Base-by-base conservation (phyloP, 495 filamentous ascomycete genomes). In the Penicillium odoratum region DNA sequence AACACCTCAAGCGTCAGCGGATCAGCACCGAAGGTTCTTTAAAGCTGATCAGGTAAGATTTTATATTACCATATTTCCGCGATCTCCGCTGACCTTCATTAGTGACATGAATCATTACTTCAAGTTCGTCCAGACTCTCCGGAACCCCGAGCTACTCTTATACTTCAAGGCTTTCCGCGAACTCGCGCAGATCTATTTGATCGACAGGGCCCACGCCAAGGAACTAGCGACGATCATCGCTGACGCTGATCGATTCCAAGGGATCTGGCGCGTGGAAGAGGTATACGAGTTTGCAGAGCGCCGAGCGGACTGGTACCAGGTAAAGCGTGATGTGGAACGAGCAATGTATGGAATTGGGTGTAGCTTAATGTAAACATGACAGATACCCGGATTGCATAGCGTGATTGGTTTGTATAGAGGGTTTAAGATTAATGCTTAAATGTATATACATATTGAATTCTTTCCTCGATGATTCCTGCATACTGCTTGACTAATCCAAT, bases 271-370 rank as follows among this genome's bases (percentile, higher is more conserved):
- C 46, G 90, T 92, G 26, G 94, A 99, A 67, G 95, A 99, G 73
- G 94, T 98, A 1, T 96, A 94, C 67, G 95, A 97, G 76, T 99
- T 94, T 75, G 95, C 93, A 11, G 91, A 96, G 70, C 77, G 95
- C 57, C 78, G 95, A 56, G 92, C 92, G 60, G 95, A 99, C 72
- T 99, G 95, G 95, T 95, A 88, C 68, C 79, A 83, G 53, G 89
- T 99, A 5, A 88, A 87, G 75, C 82, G 81, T 56, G 85, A 91
- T 53, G 93, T 99, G 21, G 95, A 99, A 80, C 87, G 89, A 74
- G 93, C 91, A 25, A 96, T 98, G 95, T 98, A 97, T 79, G 95
- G 95, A 47, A 81, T 94, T 74, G 95, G 96, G 47, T 98, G 94
- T 68, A 71, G 62, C 42, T 69, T 93, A 48, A 97, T 98, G 92